Evolutionary conservation across 768 basidiomycete species (phyloP).

Genomic region (Lentinula guzmanii): DNA sequence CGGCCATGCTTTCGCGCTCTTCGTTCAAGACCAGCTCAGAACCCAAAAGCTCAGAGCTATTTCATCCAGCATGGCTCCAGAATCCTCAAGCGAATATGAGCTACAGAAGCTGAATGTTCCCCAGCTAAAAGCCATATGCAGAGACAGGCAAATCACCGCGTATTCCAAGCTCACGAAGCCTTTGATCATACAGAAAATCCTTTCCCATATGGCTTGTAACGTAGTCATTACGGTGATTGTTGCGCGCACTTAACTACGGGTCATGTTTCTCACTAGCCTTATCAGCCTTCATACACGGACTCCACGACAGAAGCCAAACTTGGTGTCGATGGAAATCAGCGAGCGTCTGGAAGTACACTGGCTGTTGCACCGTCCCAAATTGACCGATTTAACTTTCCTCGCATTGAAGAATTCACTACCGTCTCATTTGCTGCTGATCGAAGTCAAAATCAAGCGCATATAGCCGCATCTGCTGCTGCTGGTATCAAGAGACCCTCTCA

Average conservation of each 20-base stretch:
- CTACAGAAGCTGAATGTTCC: constrained; percentile 50
- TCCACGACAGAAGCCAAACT: neutral
- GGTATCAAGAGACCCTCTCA: neutral
- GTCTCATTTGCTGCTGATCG: neutral
- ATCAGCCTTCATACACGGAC: neutral
- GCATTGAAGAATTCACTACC: no score
- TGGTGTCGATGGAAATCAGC: neutral
- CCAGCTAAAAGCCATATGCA: constrained; percentile 64
- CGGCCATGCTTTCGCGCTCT: no score
- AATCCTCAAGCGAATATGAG: constrained; percentile 12
- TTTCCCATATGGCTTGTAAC: constrained; percentile 3
- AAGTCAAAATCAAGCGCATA: neutral
- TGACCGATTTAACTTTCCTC: neutral
- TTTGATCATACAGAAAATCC: constrained; percentile 46
- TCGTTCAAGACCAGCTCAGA: no score
- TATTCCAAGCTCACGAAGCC: constrained; percentile 66
- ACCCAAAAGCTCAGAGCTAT: no score
- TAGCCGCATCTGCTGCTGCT: neutral
- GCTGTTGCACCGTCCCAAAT: neutral
- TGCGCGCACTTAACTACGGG: neutral
- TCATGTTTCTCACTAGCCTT: neutral
- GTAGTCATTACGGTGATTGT: neutral
- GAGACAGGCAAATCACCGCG: constrained; percentile 51
- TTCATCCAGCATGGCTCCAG: neutral
- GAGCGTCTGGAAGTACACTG: neutral